Percentiles rank a stretch among this genome's conserved stretches.
phyloP scores from a whole-genome alignment of 2,329 filamentous ascomycete species.

The Apiospora marii region DNA sequence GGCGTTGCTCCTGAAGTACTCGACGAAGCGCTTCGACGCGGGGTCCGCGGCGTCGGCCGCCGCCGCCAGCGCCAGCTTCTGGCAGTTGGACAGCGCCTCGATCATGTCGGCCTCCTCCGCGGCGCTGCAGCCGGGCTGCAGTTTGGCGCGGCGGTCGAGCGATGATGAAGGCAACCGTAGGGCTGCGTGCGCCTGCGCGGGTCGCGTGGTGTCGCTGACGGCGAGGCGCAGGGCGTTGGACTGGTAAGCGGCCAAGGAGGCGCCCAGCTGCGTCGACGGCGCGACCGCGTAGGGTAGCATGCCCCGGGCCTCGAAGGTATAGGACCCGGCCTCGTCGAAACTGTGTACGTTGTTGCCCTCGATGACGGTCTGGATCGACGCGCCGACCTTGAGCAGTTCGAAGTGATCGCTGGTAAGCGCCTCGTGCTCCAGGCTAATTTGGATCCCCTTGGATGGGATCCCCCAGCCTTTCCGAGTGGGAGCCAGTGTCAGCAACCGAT shows the following conservation, averaged over 20 bases:
- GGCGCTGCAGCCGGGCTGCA: conserved; percentile 31
- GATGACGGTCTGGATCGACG: conserved; percentile 31
- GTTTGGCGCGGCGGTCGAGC: conserved; percentile 30
- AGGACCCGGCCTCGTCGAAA: conserved; percentile 32
- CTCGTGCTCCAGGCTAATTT: conserved; percentile 32
- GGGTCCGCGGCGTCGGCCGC: conserved; percentile 33
- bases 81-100: conserved; percentile 32
- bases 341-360: conserved; percentile 31
- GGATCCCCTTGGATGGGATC: conserved; percentile 31
- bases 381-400: conserved; percentile 28
- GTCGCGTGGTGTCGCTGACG: conserved; percentile 23
- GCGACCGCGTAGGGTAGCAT: conserved; percentile 31
- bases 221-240: conserved; percentile 33
- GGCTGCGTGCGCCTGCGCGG: conserved; percentile 21
- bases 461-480: conserved; percentile 29
- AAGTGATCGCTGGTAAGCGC: conserved; percentile 33
- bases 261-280: conserved; percentile 28
- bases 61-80: conserved; percentile 31
- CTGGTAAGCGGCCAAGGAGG: conserved; percentile 29
- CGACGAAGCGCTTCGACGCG: conserved; percentile 33
- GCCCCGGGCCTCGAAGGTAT: conserved; percentile 31
- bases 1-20: conserved; percentile 35
- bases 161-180: neutral
- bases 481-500: conserved; percentile 1
- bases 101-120: conserved; percentile 30